Conservation (phyloP, 2,329 filamentous ascomycete species). For the Cladophialophora chaetospira region DNA sequence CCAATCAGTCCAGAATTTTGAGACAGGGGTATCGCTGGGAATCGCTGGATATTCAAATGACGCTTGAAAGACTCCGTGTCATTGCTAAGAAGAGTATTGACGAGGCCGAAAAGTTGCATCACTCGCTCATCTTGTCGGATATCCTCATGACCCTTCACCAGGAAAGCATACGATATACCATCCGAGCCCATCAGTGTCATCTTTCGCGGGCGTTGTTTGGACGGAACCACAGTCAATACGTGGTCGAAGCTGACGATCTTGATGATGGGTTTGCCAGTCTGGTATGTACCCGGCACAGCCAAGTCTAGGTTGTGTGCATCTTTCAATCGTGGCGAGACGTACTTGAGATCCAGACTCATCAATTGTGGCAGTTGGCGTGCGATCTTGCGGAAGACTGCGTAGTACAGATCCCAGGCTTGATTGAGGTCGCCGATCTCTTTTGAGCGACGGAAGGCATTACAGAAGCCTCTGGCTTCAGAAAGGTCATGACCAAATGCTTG, state of each 20-base stretch:
- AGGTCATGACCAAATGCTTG: slow-evolving; percentile 96
- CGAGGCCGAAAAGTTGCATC: slow-evolving; percentile 98
- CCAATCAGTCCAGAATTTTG: slow-evolving; percentile 94
- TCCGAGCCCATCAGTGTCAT: slow-evolving; percentile 87
- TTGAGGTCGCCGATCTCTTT: slow-evolving; percentile 92
- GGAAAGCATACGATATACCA: slow-evolving; percentile 81
- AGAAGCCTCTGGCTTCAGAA: slow-evolving; percentile 94
- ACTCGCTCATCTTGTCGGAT: slow-evolving; percentile 98
- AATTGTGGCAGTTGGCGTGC: slow-evolving; percentile 89
- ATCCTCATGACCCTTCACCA: slow-evolving; percentile 98
- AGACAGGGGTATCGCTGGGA: slow-evolving; percentile 93
- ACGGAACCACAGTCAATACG: slow-evolving; percentile 88
- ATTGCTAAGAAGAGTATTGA: slow-evolving; percentile 90
- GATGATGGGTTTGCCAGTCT: slow-evolving; percentile 76
- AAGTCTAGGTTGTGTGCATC: slow-evolving; percentile 83
- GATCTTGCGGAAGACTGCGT: slow-evolving; percentile 96
- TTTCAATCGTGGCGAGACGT: slow-evolving; percentile 93
- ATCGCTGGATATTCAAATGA: slow-evolving; percentile 93
- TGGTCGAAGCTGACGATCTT: slow-evolving; percentile 87
- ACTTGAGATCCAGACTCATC: slow-evolving; percentile 88
- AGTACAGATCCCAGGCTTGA: slow-evolving; percentile 98
- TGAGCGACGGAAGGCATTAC: slow-evolving; percentile 85
- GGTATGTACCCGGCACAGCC: slow-evolving; percentile 93
- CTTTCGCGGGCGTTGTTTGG: slow-evolving; percentile 92
- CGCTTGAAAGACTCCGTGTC: slow-evolving; percentile 97